Evolutionary conservation across 2,329 filamentous ascomycete genomes (phyloP).

Genomic region (Beauveria rudraprayagi): DNA sequence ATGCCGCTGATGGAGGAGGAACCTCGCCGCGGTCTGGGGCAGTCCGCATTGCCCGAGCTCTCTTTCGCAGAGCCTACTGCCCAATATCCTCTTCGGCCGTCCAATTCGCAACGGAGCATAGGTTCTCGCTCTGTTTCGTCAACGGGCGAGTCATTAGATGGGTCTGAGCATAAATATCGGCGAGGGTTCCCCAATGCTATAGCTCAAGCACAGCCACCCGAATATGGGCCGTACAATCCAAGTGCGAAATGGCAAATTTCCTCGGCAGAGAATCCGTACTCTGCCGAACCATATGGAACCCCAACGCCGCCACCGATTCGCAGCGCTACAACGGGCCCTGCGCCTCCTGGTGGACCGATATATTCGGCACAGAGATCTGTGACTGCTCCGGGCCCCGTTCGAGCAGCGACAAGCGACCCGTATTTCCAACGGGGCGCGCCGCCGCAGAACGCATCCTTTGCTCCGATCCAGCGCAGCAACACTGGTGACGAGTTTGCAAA

Average conservation of each 20-base stretch:
- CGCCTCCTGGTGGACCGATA: constrained; percentile 25
- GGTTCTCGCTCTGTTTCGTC: neutral
- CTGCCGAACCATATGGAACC: neutral
- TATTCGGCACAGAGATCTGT: constrained; percentile 36
- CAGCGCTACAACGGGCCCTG: constrained; percentile 24
- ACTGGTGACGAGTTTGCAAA: neutral
- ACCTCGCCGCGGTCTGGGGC: neutral
- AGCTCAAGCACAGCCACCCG: constrained; percentile 9
- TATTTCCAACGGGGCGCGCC: constrained; percentile 3
- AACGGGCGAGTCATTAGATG: neutral
- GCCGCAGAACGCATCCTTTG: neutral
- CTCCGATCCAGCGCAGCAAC: neutral
- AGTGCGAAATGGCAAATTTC: constrained; percentile 25
- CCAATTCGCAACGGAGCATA: constrained; percentile 3
- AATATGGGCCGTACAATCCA: constrained; percentile 24
- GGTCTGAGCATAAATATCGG: neutral
- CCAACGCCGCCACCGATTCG: neutral
- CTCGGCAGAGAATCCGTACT: neutral
- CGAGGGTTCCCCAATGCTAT: neutral
- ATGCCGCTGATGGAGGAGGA: neutral
- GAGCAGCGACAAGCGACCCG: constrained; percentile 21
- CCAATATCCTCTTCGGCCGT: neutral
- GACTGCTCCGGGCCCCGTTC: constrained; percentile 32
- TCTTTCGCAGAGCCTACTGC: no score
- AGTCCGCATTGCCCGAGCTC: neutral